A percentile compares a stretch with the other conserved stretches of the same genome.
Evolutionary conservation across 2,329 filamentous ascomycete genomes (phyloP).

Genomic region (Talaromyces verruculosus): DNA sequence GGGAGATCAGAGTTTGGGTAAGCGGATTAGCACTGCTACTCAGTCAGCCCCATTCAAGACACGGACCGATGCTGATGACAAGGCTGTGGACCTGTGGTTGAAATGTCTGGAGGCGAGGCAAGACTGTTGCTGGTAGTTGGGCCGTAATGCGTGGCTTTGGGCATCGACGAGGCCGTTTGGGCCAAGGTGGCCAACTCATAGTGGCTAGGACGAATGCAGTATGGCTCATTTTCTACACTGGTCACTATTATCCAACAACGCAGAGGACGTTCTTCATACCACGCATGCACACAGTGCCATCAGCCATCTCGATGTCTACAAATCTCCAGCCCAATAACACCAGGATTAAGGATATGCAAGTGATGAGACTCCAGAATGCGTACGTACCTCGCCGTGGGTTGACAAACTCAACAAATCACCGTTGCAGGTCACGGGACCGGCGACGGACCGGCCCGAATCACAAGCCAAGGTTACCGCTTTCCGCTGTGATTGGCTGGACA

Average conservation of each 20-base stretch:
- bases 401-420: constrained; percentile 12
- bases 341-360: background rate
- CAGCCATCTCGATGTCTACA: background rate
- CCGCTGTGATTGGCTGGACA: background rate
- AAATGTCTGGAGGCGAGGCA: background rate
- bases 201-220: constrained; percentile 4
- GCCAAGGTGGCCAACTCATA: constrained; percentile 14
- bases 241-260: background rate
- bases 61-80: background rate
- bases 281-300: background rate
- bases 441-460: constrained; percentile 19
- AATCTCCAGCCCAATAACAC: background rate
- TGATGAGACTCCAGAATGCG: constrained; percentile 3
- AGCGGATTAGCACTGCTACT: background rate
- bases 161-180: constrained; percentile 26
- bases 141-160: constrained; percentile 40
- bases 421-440: constrained; percentile 18
- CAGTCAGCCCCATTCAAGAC: background rate
- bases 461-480: background rate
- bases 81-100: background rate
- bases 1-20: constrained; percentile 1
- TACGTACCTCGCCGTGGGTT: background rate
- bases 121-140: constrained; percentile 32
- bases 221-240: background rate
- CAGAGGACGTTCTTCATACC: background rate